phyloP scores from a whole-genome alignment of 306 rosid species.

The Dalbergia cochinchinensis region DNA sequence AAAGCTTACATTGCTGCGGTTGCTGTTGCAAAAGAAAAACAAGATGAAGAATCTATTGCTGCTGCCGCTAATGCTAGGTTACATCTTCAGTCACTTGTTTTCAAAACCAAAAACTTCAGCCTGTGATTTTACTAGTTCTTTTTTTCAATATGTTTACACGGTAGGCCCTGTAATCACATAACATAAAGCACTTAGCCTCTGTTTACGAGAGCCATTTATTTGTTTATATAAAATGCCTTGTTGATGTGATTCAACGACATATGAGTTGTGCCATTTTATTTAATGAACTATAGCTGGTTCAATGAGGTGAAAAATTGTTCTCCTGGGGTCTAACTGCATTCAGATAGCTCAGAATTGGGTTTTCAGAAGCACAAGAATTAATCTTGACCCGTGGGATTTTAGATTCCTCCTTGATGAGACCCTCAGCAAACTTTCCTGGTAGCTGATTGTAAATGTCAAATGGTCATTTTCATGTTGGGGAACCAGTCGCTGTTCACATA shows the following conservation, averaged over 20 bases:
- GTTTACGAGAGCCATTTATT: slow-evolving; percentile 17
- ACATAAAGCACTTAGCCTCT: slow-evolving; percentile 19
- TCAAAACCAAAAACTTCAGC: slow-evolving; percentile 53
- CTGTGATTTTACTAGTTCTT: slow-evolving; percentile 33
- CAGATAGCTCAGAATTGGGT: neutral
- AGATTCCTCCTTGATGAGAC: slow-evolving; percentile 15
- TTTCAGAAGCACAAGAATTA: slow-evolving; percentile 30
- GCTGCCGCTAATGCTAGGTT: slow-evolving; percentile 80
- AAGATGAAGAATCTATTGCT: slow-evolving; percentile 84
- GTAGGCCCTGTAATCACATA: slow-evolving; percentile 30
- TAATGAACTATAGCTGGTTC: slow-evolving; percentile 21
- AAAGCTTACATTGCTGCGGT: slow-evolving; percentile 75
- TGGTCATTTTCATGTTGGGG: slow-evolving; percentile 15
- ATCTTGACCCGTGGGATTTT: neutral
- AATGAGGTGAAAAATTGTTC: slow-evolving; percentile 23
- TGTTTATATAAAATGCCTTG: slow-evolving; percentile 23
- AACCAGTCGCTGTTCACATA: neutral
- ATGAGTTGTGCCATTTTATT: slow-evolving; percentile 18
- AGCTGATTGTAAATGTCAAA: slow-evolving; percentile 11
- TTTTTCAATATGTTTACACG: slow-evolving; percentile 16
- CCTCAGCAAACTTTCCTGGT: slow-evolving; percentile 19
- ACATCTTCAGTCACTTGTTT: slow-evolving; percentile 67
- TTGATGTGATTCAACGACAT: slow-evolving; percentile 33
- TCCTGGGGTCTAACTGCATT: neutral
- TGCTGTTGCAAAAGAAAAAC: slow-evolving; percentile 72